A percentile compares a stretch with the other conserved stretches of the same genome.
Evolutionary conservation across 2,329 filamentous ascomycete species (phyloP).

Genomic region (Epichloe amarillans): DNA sequence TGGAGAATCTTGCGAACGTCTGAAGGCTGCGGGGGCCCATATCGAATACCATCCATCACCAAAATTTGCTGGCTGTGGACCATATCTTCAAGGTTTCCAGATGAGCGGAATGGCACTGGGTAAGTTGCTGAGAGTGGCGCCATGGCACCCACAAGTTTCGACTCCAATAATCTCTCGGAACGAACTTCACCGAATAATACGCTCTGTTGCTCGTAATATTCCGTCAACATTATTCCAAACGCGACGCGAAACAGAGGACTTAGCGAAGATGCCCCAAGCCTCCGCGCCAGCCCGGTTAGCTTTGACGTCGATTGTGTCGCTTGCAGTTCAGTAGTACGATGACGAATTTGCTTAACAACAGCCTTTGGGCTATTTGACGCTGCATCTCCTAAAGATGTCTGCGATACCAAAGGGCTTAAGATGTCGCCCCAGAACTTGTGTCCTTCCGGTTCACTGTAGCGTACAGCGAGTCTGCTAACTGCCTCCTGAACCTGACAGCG

Average conservation of each 20-base stretch:
- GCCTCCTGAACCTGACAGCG: neutral
- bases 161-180: neutral
- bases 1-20: conserved; percentile 13
- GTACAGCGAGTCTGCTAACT: neutral
- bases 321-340: neutral
- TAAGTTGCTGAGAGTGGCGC: neutral
- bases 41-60: neutral
- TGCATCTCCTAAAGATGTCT: neutral
- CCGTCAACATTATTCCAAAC: neutral
- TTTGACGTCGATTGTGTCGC: neutral
- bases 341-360: neutral
- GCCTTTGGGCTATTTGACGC: neutral
- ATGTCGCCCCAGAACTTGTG: neutral
- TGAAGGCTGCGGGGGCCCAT: conserved; percentile 8
- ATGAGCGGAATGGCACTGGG: neutral
- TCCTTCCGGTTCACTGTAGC: neutral
- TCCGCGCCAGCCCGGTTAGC: neutral
- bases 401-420: neutral
- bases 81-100: neutral
- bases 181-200: neutral
- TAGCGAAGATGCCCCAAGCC: neutral
- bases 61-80: neutral
- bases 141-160: neutral
- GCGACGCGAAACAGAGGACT: neutral
- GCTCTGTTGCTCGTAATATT: neutral